Evolutionary conservation across 2,329 filamentous ascomycete species (phyloP).

Genomic region (Cladophialophora psammophila): DNA sequence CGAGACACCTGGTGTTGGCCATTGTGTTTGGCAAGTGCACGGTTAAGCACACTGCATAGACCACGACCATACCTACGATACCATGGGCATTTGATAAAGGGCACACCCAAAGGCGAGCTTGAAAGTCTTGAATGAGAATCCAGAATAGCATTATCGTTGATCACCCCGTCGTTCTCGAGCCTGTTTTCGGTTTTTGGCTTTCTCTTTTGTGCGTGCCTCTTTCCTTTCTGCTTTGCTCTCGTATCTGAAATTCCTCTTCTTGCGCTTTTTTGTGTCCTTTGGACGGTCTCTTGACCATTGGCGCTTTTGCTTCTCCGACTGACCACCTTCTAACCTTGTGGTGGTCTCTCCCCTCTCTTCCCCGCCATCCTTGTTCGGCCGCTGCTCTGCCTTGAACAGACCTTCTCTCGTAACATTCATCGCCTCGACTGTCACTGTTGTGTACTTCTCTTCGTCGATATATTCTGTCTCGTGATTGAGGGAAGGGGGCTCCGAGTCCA

Average conservation of each 20-base stretch:
- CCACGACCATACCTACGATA: conserved; percentile 36
- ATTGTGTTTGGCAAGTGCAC: conserved; percentile 25
- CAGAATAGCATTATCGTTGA: conserved; percentile 34
- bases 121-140: conserved; percentile 30
- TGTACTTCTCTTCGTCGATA: conserved; percentile 94
- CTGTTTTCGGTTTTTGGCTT: conserved; percentile 73
- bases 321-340: conserved; percentile 35
- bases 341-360: conserved; percentile 43
- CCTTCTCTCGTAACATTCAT: conserved; percentile 81
- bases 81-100: conserved; percentile 37
- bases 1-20: conserved; percentile 31
- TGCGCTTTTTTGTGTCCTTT: conserved; percentile 59
- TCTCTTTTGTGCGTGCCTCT: conserved; percentile 66
- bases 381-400: conserved; percentile 62
- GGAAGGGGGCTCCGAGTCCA: conserved; percentile 55
- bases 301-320: conserved; percentile 46
- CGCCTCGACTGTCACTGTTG: conserved; percentile 90
- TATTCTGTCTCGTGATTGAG: conserved; percentile 91
- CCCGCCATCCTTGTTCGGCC: conserved; percentile 41
- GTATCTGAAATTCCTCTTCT: conserved; percentile 92
- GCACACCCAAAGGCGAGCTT: conserved; percentile 26
- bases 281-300: conserved; percentile 57
- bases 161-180: conserved; percentile 63
- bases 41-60: conserved; percentile 33
- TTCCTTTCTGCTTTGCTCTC: conserved; percentile 85